Conservation (phyloP, 257 asterid species). For the Solanum ossicruentum region DNA sequence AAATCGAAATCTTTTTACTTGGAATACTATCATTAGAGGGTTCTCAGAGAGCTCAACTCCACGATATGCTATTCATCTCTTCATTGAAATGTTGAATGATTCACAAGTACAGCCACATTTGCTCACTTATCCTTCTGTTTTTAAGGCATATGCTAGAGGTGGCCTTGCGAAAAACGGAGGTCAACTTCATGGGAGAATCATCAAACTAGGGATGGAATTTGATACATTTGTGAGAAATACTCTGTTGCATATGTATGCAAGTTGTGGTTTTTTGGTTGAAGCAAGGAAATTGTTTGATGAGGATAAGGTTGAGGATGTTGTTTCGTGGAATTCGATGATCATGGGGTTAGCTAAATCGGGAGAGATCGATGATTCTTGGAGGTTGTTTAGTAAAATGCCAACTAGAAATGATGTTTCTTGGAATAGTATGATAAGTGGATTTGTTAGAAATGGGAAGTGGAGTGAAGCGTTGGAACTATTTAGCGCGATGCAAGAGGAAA, state of each 20-base stretch:
- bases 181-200: slow-evolving; percentile 62
- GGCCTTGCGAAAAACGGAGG: slow-evolving; percentile 46
- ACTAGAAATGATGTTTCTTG: slow-evolving; percentile 47
- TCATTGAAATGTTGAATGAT: slow-evolving; percentile 38
- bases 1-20: slow-evolving; percentile 37
- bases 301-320: slow-evolving; percentile 26
- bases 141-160: slow-evolving; percentile 58
- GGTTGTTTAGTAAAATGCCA: slow-evolving; percentile 38
- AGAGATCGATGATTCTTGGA: slow-evolving; percentile 41
- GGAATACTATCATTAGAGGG: slow-evolving; percentile 69
- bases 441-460: slow-evolving; percentile 57
- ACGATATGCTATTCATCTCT: slow-evolving; percentile 28
- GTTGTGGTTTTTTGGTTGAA: slow-evolving; percentile 36
- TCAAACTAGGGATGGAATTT: slow-evolving; percentile 39
- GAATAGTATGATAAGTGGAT: slow-evolving; percentile 66
- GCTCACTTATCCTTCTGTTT: slow-evolving; percentile 62
- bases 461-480: slow-evolving; percentile 44
- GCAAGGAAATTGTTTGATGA: slow-evolving; percentile 49
- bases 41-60: slow-evolving; percentile 53
- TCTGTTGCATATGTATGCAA: slow-evolving; percentile 49
- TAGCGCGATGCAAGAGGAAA: slow-evolving; percentile 24
- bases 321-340: slow-evolving; percentile 71
- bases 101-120: slow-evolving; percentile 23
- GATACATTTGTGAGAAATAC: slow-evolving; percentile 53
- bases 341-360: slow-evolving; percentile 55